phyloP scores from a whole-genome alignment of 257 asterid species.

The Scutellaria barbata region DNA sequence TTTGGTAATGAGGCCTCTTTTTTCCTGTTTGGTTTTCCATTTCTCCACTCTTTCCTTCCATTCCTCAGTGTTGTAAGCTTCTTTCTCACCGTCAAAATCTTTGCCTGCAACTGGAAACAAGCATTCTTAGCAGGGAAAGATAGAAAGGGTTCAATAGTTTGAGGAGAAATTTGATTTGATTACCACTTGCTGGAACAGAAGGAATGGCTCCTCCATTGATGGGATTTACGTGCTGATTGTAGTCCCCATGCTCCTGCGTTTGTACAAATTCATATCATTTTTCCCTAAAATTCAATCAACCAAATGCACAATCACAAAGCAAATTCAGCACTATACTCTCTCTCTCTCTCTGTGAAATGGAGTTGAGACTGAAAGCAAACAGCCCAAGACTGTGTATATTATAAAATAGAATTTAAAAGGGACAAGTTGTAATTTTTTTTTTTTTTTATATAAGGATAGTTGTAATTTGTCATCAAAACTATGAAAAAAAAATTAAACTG shows the following conservation, averaged over 20 bases:
- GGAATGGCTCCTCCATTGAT: conserved; percentile 36
- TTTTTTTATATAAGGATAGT: no score
- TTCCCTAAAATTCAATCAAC: not conserved
- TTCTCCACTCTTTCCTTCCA: conserved; percentile 70
- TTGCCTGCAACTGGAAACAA: conserved; percentile 33
- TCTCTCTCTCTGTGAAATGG: no score
- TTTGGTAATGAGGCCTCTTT: conserved; percentile 63
- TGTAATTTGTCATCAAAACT: no score
- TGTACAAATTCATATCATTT: not conserved
- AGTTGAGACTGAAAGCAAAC: no score
- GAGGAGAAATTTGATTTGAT: not conserved
- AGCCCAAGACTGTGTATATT: no score
- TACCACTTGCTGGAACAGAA: conserved; percentile 39
- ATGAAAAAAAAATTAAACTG: no score
- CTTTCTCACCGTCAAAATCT: conserved; percentile 67
- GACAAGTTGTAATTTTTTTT: no score
- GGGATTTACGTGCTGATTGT: conserved; percentile 28
- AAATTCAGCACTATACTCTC: not conserved
- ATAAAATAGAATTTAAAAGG: no score
- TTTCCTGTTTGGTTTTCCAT: conserved; percentile 43
- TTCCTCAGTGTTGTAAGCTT: conserved; percentile 53
- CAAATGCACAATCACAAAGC: conserved; percentile 2
- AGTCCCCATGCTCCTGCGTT: conserved; percentile 25
- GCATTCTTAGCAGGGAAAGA: not conserved
- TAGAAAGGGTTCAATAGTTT: not conserved